A percentile compares a stretch with the other conserved stretches of the same genome.
Evolutionary conservation across 2,329 filamentous ascomycete species (phyloP).

Genomic region (Hypoxylon sp.): DNA sequence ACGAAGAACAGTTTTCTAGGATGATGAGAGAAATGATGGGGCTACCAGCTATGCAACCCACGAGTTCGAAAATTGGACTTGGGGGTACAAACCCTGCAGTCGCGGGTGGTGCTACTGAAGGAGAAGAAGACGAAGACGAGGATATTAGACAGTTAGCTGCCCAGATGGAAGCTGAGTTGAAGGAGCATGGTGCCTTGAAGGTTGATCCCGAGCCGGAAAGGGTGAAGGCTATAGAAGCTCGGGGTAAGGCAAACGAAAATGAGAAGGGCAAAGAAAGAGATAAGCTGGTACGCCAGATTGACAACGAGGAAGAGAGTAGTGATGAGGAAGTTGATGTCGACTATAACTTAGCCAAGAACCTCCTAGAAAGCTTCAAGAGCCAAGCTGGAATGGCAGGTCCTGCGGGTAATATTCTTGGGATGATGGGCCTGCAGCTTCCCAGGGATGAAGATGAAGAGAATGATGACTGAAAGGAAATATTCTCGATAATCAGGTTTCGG

Average conservation of each 20-base stretch:
- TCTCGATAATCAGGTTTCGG: not conserved
- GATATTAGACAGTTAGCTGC: constrained; percentile 75
- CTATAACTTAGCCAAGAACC: constrained; percentile 88
- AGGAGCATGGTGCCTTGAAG: constrained; percentile 74
- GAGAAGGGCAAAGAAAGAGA: constrained; percentile 41
- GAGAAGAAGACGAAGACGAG: constrained; percentile 63
- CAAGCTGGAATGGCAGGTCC: constrained; percentile 89
- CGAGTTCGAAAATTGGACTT: constrained; percentile 20
- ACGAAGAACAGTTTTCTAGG: constrained; percentile 84
- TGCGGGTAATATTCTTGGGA: constrained; percentile 85
- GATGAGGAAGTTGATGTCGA: constrained; percentile 80
- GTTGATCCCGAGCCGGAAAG: constrained; percentile 59
- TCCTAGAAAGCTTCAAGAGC: constrained; percentile 92
- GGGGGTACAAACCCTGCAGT: constrained; percentile 19
- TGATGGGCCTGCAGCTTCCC: constrained; percentile 87
- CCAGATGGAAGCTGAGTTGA: constrained; percentile 80
- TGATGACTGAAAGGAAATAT: constrained; percentile 43
- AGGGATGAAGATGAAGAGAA: constrained; percentile 76
- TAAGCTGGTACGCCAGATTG: constrained; percentile 43
- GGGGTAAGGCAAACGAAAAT: constrained; percentile 41
- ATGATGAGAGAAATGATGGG: constrained; percentile 97
- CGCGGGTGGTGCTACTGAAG: constrained; percentile 30
- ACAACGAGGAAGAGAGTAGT: constrained; percentile 61
- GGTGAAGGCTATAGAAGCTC: constrained; percentile 50
- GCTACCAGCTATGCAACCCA: constrained; percentile 56